phyloP scores from a whole-genome alignment of 208 protist species.

The Leishmania arabica region DNA sequence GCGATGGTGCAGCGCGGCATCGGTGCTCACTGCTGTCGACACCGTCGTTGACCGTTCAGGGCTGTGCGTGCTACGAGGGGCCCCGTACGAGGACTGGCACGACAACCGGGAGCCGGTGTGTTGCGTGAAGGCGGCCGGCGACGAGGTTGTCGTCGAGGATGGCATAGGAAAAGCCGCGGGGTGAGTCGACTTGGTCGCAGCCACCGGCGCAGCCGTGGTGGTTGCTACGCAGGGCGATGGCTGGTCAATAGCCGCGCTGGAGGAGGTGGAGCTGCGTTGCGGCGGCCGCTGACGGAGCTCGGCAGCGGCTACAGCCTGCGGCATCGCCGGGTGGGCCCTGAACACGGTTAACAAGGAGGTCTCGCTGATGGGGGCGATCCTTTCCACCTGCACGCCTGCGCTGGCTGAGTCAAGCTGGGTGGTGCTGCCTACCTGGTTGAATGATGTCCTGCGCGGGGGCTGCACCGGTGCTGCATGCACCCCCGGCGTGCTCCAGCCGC shows the following conservation, averaged over 20 bases:
- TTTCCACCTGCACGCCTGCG: constrained; percentile 9
- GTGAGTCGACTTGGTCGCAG: not conserved
- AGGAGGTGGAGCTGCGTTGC: not conserved
- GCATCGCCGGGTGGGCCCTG: not conserved
- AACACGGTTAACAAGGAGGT: constrained; percentile 4
- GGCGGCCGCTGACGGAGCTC: not conserved
- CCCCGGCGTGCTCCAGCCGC: not conserved
- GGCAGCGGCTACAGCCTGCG: not conserved
- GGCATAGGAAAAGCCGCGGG: not conserved
- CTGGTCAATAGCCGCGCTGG: not conserved
- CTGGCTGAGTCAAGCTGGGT: not conserved
- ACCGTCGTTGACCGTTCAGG: not conserved
- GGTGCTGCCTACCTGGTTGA: constrained; percentile 10
- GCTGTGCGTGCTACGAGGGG: not conserved
- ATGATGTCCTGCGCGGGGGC: constrained; percentile 7
- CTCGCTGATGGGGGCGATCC: constrained; percentile 4
- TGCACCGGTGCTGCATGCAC: not conserved
- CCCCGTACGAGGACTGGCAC: not conserved
- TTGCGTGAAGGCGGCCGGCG: not conserved
- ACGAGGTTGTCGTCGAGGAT: not conserved
- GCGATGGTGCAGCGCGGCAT: constrained; percentile 10
- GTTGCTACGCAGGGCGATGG: not conserved
- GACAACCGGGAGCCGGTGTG: not conserved
- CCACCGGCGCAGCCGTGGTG: not conserved
- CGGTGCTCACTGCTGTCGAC: not conserved